Conservation (phyloP, 108 stramenopile species). For the Cyclotella cryptica region DNA sequence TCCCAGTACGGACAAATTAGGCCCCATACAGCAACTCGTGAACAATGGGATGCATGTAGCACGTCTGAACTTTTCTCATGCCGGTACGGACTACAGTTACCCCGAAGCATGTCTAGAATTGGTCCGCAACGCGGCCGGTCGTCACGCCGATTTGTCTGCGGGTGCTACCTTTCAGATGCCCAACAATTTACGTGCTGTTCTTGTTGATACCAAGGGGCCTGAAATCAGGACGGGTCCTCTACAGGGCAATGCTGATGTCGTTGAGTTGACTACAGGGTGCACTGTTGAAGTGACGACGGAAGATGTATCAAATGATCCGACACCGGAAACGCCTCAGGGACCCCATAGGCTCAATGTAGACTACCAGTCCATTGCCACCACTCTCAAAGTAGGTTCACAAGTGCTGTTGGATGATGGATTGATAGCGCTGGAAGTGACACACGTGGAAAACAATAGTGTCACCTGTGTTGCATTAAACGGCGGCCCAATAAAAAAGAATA, state of each 20-base stretch:
- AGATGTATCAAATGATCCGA: conserved; percentile 53
- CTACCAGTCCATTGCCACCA: conserved; percentile 78
- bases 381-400: conserved; percentile 60
- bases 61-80: conserved; percentile 92
- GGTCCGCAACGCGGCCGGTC: conserved; percentile 57
- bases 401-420: conserved; percentile 88
- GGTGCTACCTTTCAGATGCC: conserved; percentile 50
- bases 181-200: conserved; percentile 71
- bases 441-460: conserved; percentile 57
- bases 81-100: conserved; percentile 66
- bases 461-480: conserved; percentile 66
- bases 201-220: conserved; percentile 92
- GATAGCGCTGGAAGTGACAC: conserved; percentile 74
- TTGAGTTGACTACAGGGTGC: conserved; percentile 58
- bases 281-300: conserved; percentile 62
- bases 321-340: conserved; percentile 57
- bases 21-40: conserved; percentile 62
- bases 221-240: conserved; percentile 90
- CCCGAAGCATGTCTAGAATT: conserved; percentile 56
- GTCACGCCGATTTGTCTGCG: conserved; percentile 50
- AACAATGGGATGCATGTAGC: conserved; percentile 89
- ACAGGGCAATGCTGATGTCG: conserved; percentile 66
- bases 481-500: conserved; percentile 80
- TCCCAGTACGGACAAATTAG: conserved; percentile 81
- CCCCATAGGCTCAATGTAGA: conserved; percentile 72